Evolutionary conservation across 306 rosid genomes (phyloP).

Genomic region (Castanospermum australe): DNA sequence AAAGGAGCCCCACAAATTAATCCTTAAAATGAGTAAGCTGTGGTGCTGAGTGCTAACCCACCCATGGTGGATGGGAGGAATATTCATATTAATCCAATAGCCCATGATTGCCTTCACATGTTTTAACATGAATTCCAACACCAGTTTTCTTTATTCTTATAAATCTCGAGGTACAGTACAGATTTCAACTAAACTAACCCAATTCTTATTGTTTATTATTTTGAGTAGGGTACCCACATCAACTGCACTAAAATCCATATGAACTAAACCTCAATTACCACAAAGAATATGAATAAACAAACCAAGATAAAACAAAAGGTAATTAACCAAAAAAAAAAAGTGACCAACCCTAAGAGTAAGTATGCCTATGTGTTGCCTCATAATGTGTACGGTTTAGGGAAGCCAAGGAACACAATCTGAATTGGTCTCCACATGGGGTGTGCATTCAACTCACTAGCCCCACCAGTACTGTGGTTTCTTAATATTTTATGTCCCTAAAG

Average conservation of each 20-base stretch:
- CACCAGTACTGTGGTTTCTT: slow-evolving; percentile 15
- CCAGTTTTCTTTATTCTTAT: background rate
- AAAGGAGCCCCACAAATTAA: background rate
- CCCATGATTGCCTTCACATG: slow-evolving; percentile 37
- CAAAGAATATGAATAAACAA: background rate
- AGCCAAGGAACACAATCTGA: slow-evolving; percentile 37
- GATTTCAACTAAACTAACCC: background rate
- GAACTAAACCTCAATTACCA: slow-evolving; percentile 6
- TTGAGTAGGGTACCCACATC: slow-evolving; percentile 3
- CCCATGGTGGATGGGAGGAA: background rate
- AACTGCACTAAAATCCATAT: slow-evolving; percentile 20
- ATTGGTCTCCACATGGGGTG: slow-evolving; percentile 51
- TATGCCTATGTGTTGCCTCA: background rate
- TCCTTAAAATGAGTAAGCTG: background rate
- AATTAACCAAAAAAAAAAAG: background rate
- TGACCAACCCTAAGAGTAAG: slow-evolving; percentile 11
- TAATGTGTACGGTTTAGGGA: slow-evolving; percentile 38
- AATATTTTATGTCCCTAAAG: slow-evolving; percentile 24
- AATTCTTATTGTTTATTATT: background rate
- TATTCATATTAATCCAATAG: slow-evolving; percentile 10
- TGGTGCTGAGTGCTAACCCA: slow-evolving; percentile 3
- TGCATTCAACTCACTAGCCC: slow-evolving; percentile 34
- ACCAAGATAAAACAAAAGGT: background rate
- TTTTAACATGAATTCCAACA: slow-evolving; percentile 28
- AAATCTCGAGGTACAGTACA: background rate